Base-by-base conservation (phyloP, 345 rosid species). In the Laguncularia racemosa region DNA sequence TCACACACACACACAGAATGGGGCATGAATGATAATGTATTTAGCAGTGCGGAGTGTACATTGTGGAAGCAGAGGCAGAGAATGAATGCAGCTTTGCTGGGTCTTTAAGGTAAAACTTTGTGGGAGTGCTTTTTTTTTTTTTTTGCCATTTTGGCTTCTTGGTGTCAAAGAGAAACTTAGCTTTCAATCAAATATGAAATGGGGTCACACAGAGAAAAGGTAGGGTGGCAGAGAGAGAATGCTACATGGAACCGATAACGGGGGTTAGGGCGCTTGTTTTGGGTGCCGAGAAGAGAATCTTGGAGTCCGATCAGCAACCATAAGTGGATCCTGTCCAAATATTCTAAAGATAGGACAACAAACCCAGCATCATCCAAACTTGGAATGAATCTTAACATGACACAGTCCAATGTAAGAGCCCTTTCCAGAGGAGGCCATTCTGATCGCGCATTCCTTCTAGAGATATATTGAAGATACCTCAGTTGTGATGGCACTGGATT, bases 371-470 rank as follows among this genome's bases (percentile, higher is more conserved):
- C 82, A 55, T 73, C 82, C 64, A 84, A 75, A 71, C 83, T 72
- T 46, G 95, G 98, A 64, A 86, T 77, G 65, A 57, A 77, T 71
- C 96, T 83, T 51, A 92, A 69, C 46, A 92, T 89, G 64, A 89
- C 66, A 53, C 98, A 89, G 66, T 92, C 98, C 89, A 86, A 62
- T 61, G 79, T 81, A 64, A 92, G 93, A 62, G 88, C 91, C 71
- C 96, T 79, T 71, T 86, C 91, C 62, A 77, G 50, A n/a, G 95
- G 95, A 66, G 98, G 98, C 98, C 98, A 92, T 63, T 86, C 84
- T 15, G 88, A 69, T 63, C 77, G 86, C 64, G 86, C 73, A 62
- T 84, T 86, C 84, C 98, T 92, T 67, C 97, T 84, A 0, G 91
- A 86, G 56, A 92, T 81, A 43, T 89, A 92, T 69, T 92, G 96